These are phyloP conservation scores for Dactylellina sp. DNA, from an alignment of 2,329 filamentous ascomycete species.

Conservation along the genomic window DNA sequence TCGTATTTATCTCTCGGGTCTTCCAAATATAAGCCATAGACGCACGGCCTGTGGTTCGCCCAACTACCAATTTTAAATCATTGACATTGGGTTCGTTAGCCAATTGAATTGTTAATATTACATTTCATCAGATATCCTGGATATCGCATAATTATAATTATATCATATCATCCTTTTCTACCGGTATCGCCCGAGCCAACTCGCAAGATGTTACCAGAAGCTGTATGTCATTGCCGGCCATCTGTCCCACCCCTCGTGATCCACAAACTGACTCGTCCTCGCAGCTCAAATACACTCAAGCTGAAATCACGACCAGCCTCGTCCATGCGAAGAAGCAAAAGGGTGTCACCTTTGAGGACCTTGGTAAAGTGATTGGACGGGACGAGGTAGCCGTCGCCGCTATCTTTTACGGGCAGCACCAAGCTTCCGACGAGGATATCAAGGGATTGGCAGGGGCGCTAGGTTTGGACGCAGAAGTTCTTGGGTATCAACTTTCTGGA, in stretches of 20 bases:
- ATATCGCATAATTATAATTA: no score
- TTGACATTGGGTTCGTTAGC: no score
- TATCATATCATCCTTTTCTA: no score
- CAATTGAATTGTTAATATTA: no score
- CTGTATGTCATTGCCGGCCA: neutral
- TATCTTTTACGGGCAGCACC: conserved; percentile 60
- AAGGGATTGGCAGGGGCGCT: conserved; percentile 55
- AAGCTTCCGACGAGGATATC: conserved; percentile 59
- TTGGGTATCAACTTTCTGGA: conserved; percentile 42
- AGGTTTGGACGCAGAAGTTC: conserved; percentile 24
- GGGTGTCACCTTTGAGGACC: conserved; percentile 58
- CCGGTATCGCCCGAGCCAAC: no score
- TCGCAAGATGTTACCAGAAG: no score
- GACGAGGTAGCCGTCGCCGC: conserved; percentile 61
- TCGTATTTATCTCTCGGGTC: neutral
- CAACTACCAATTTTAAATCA: no score
- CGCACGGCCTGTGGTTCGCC: no score
- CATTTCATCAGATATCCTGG: no score
- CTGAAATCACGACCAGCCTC: conserved; percentile 51
- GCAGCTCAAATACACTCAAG: conserved; percentile 22
- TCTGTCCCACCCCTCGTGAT: neutral
- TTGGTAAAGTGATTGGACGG: conserved; percentile 58
- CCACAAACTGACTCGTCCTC: conserved; percentile 6
- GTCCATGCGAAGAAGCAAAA: conserved; percentile 58
- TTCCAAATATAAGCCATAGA: neutral